Conservation (phyloP, 176 grass and related monocot genomes). For the Lolium rigidum region DNA sequence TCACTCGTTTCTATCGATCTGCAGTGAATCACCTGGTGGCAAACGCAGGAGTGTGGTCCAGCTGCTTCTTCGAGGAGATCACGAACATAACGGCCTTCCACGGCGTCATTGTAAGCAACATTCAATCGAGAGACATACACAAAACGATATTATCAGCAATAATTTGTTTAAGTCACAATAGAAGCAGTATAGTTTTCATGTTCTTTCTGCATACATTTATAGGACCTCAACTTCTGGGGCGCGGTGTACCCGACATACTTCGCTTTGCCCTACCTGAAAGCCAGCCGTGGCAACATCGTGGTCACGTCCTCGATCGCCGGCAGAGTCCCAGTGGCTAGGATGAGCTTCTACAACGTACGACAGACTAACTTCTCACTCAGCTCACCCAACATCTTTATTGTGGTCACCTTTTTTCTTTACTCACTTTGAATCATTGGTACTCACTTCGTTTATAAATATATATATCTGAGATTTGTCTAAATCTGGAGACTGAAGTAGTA, state of each 20-base stretch:
- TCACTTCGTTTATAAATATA: background rate
- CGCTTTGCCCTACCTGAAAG: slow-evolving; percentile 77
- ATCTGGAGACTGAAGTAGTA: too few species aligned
- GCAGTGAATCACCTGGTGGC: slow-evolving; percentile 92
- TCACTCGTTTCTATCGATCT: background rate
- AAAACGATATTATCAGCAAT: background rate
- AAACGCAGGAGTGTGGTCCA: slow-evolving; percentile 85
- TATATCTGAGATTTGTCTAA: too few species aligned
- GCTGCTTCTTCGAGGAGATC: slow-evolving; percentile 86
- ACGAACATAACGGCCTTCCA: slow-evolving; percentile 87
- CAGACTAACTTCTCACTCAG: background rate
- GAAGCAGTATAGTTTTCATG: background rate
- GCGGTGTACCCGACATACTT: slow-evolving; percentile 84
- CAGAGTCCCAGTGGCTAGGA: slow-evolving; percentile 64
- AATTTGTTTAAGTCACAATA: too few species aligned
- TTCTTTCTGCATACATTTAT: background rate
- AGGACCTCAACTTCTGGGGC: slow-evolving; percentile 97
- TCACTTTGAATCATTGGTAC: background rate
- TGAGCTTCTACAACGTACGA: slow-evolving; percentile 88
- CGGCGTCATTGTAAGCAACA: slow-evolving; percentile 62
- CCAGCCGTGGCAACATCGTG: slow-evolving; percentile 76
- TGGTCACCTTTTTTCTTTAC: background rate
- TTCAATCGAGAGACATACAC: background rate
- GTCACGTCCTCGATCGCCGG: slow-evolving; percentile 83
- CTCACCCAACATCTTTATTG: background rate